A percentile compares a stretch with the other conserved stretches of the same genome.
Conservation (phyloP, 305 asterid genomes). For the Euphrasia arctica region DNA sequence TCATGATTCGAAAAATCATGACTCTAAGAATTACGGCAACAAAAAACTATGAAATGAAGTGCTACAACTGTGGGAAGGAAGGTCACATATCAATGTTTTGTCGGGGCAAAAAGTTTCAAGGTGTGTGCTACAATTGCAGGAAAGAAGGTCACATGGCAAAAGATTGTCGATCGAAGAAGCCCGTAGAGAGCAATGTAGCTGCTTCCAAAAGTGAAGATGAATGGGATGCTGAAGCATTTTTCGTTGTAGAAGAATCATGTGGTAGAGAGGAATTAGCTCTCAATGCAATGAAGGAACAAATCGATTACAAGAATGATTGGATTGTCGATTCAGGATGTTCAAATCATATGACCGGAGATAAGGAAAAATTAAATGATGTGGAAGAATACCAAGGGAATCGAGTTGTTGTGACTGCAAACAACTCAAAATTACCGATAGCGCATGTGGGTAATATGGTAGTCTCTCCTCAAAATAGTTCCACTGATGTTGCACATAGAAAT, state of each 20-base stretch:
- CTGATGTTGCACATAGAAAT: slow-evolving; percentile 5
- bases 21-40: too few relatives aligned
- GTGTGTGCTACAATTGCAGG: neutral
- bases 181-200: slow-evolving; percentile 4
- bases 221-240: slow-evolving; percentile 15
- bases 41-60: too few relatives aligned
- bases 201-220: slow-evolving; percentile 19
- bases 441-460: neutral
- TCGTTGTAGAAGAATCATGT: neutral
- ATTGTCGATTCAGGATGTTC: slow-evolving; percentile 24
- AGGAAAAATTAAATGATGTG: slow-evolving; percentile 4
- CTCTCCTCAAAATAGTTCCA: neutral
- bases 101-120: neutral
- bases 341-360: slow-evolving; percentile 24
- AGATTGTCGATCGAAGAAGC: slow-evolving; percentile 5
- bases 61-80: too few relatives aligned
- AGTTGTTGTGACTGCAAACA: slow-evolving; percentile 22
- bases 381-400: slow-evolving; percentile 22
- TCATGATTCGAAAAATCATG: too few relatives aligned
- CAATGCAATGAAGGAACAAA: neutral
- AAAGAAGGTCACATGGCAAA: slow-evolving; percentile 23
- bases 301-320: slow-evolving; percentile 17
- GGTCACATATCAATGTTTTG: too few relatives aligned
- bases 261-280: neutral
- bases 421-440: slow-evolving; percentile 16